phyloP scores from a whole-genome alignment of 768 basidiomycete genomes.

The Xanthoconium purpureum region DNA sequence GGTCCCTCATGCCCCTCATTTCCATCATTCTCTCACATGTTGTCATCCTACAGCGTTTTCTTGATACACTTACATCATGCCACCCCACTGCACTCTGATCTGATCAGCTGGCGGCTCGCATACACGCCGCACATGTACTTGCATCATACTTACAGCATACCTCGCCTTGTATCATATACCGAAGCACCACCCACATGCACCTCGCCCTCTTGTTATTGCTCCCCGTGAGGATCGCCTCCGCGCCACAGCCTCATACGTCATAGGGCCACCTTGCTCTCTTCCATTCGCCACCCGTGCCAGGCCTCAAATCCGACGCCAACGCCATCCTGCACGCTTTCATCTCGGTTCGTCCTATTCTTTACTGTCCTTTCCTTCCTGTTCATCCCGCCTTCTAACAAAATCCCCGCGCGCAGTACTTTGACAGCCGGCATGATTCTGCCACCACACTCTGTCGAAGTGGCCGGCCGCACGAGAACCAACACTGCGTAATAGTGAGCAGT shows the following conservation, averaged over 20 bases:
- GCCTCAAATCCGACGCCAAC: conserved; percentile 24
- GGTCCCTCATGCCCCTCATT: neutral
- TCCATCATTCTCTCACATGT: conserved; percentile 15
- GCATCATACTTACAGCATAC: conserved; percentile 26
- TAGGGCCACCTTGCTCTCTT: conserved; percentile 9
- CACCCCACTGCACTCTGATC: conserved; percentile 8
- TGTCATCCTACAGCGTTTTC: conserved; percentile 9
- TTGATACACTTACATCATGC: conserved; percentile 5
- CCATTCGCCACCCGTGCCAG: conserved; percentile 20
- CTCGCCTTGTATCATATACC: conserved; percentile 23
- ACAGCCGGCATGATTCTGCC: conserved; percentile 55
- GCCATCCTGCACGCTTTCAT: conserved; percentile 41
- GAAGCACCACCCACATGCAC: conserved; percentile 13
- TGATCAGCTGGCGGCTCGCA: conserved; percentile 6
- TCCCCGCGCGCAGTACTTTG: conserved; percentile 54
- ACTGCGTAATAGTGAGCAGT: conserved; percentile 56
- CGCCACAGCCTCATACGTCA: conserved; percentile 26
- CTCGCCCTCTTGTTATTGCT: conserved; percentile 1
- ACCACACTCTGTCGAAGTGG: conserved; percentile 56
- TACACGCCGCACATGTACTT: conserved; percentile 25
- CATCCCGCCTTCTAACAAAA: conserved; percentile 3
- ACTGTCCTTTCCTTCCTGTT: neutral
- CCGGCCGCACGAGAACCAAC: conserved; percentile 33
- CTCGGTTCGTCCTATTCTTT: conserved; percentile 31
- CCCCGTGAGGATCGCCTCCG: neutral